A percentile compares a stretch with the other conserved stretches of the same genome.
Evolutionary conservation across 306 rosid genomes (phyloP).

Genomic region (Sesbania bispinosa): DNA sequence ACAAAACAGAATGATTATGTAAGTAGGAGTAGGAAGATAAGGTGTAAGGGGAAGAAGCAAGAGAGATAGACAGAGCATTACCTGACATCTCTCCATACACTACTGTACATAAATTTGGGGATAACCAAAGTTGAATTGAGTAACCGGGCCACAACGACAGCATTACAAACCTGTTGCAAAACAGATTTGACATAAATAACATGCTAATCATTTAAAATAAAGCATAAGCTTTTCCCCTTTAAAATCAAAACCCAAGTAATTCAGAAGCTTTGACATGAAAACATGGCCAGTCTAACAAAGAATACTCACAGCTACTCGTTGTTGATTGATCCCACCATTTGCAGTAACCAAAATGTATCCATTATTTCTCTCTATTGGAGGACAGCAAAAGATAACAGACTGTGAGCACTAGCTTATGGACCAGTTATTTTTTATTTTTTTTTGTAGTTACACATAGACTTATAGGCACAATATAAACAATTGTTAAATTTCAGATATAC

Average conservation of each 20-base stretch:
- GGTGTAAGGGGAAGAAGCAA: background rate
- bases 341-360: slow-evolving; percentile 92
- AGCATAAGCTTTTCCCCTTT: background rate
- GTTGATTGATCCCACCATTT: slow-evolving; percentile 98
- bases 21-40: background rate
- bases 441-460: slow-evolving; percentile 4
- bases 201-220: background rate
- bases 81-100: slow-evolving; percentile 96
- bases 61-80: slow-evolving; percentile 36
- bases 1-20: background rate
- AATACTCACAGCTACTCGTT: slow-evolving; percentile 89
- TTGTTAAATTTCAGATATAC: slow-evolving; percentile 4
- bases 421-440: background rate
- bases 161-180: slow-evolving; percentile 82
- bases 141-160: slow-evolving; percentile 72
- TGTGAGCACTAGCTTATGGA: slow-evolving; percentile 27
- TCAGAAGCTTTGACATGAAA: slow-evolving; percentile 3
- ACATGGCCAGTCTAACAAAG: slow-evolving; percentile 10
- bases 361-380: slow-evolving; percentile 61
- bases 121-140: slow-evolving; percentile 83
- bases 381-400: slow-evolving; percentile 23
- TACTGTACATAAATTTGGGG: slow-evolving; percentile 88
- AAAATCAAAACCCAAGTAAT: slow-evolving; percentile 18
- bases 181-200: slow-evolving; percentile 19
- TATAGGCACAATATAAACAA: background rate